Conservation (phyloP, 2,329 filamentous ascomycete genomes). For the Chrysoporthe austroafricana region DNA sequence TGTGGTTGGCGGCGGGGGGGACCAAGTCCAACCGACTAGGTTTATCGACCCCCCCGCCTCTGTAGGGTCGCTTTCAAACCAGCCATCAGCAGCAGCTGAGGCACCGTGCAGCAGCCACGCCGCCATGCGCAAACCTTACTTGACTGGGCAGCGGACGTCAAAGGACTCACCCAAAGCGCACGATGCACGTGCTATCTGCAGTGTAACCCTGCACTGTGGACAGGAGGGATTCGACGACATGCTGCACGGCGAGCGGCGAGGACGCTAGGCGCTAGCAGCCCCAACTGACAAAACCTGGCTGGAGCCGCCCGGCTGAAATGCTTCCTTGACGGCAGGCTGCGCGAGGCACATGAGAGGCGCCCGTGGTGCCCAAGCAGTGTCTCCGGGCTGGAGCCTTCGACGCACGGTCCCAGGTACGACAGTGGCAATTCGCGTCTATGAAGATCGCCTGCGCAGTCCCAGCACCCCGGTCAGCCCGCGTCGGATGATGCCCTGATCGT, state of each 20-base stretch:
- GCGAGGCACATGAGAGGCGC: no score
- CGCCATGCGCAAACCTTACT: neutral
- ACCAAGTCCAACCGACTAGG: no score
- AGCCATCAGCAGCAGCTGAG: neutral
- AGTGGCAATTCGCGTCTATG: constrained; percentile 1
- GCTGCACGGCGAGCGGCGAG: neutral
- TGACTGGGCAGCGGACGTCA: neutral
- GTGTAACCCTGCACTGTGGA: constrained; percentile 9
- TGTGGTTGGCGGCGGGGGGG: no score
- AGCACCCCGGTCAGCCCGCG: neutral
- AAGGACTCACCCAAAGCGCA: neutral
- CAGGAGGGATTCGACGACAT: constrained; percentile 1
- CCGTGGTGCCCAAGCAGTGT: no score
- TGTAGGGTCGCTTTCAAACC: no score
- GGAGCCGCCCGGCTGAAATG: no score
- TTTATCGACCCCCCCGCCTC: no score
- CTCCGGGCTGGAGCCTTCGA: neutral
- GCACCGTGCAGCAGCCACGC: neutral
- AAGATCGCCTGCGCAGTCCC: neutral
- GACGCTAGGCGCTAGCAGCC: neutral
- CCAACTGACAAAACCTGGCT: neutral
- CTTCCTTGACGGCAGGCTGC: no score
- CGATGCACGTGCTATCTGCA: constrained; percentile 14
- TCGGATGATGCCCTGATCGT: constrained; percentile 2
- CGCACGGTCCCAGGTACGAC: constrained; percentile 1